Base-by-base conservation (phyloP, 1,284 basidiomycete genomes). In the Coriolopsis trogii region DNA sequence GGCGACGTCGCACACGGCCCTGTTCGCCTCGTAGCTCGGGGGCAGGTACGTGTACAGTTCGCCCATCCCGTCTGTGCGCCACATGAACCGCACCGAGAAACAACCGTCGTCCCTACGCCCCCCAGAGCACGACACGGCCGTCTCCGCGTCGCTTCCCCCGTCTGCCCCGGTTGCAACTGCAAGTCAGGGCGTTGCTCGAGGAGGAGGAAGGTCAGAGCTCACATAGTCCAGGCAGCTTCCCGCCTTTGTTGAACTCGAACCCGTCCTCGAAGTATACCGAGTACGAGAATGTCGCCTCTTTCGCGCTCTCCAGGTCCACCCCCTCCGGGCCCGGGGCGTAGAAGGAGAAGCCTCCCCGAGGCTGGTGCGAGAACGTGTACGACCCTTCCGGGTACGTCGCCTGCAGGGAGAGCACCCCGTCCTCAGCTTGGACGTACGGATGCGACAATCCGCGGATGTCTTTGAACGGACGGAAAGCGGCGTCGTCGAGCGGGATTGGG, bases 1-100 rank as follows among this genome's bases (percentile, higher is more conserved):
- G 34, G 74, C 66, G 23, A 81, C 76, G 3, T 67, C 54, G 66
- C 87, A 91, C 2, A 88, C 70, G 0, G 70, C 67, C 1, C 68
- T 13, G 81, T 80, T 70, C 79, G 82, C 62, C 70, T 78, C 79
- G 55, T 84, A 87, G 76, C 81, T 55, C 16, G 68, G 44, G 15
- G 81, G 81, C 26, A 84, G 75, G 70, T 85, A 84, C 48, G 80
- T 79, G 72, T 84, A 84, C 42, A 83, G 62, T 69, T 86, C 83
- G 24, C 82, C 83, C n/a, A 59, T 66, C 38, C 79, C 82, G 3
- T 73, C 64, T 4, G 62, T 62, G 56, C 76, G 70, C 79, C 79
- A 84, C 81, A 84, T 83, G 44, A 82, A 71, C 55, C 81, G 79
- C 36, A 73, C 75, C 18, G 80, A 82, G 70, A 78, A 81, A 71